Conservation (phyloP, 108 stramenopile genomes). For the Conticribra weissflogii region DNA sequence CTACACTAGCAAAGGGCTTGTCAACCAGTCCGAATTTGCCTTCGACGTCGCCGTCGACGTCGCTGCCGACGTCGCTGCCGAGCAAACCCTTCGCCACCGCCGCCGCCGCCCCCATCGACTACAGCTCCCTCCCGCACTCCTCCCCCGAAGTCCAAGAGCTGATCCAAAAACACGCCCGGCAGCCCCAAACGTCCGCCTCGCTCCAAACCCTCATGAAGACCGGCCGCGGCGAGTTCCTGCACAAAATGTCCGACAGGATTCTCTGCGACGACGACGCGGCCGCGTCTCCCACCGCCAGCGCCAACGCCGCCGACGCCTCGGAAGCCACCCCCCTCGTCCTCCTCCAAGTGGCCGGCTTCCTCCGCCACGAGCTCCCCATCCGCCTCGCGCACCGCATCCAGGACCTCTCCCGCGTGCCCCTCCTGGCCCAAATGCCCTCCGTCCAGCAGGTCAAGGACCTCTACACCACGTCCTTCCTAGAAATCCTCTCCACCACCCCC, state of each 20-base stretch:
- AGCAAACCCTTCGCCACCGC: neutral
- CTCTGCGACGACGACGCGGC: neutral
- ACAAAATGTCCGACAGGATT: constrained; percentile 51
- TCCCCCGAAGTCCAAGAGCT: constrained; percentile 23
- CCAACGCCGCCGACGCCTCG: constrained; percentile 24
- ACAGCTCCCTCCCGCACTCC: constrained; percentile 15
- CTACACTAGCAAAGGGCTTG: too few relatives aligned
- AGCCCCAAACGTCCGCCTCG: constrained; percentile 69
- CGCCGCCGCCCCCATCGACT: constrained; percentile 7
- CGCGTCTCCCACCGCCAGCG: constrained; percentile 13
- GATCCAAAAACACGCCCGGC: constrained; percentile 27
- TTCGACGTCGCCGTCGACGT: too few relatives aligned
- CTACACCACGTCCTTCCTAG: constrained; percentile 89
- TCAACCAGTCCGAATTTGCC: too few relatives aligned
- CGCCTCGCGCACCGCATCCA: constrained; percentile 96
- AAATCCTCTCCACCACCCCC: constrained; percentile 73
- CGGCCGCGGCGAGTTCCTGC: constrained; percentile 80
- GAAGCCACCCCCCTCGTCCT: constrained; percentile 48
- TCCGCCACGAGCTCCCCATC: constrained; percentile 95
- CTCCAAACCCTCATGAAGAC: constrained; percentile 86
- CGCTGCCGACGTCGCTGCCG: too few relatives aligned
- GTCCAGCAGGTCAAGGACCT: constrained; percentile 87
- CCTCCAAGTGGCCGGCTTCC: constrained; percentile 86
- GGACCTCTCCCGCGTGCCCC: constrained; percentile 87
- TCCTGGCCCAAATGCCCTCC: constrained; percentile 71